These are phyloP conservation scores for Cercophora newfieldiana DNA, from an alignment of 495 filamentous ascomycete genomes.

Conservation along the genomic window DNA sequence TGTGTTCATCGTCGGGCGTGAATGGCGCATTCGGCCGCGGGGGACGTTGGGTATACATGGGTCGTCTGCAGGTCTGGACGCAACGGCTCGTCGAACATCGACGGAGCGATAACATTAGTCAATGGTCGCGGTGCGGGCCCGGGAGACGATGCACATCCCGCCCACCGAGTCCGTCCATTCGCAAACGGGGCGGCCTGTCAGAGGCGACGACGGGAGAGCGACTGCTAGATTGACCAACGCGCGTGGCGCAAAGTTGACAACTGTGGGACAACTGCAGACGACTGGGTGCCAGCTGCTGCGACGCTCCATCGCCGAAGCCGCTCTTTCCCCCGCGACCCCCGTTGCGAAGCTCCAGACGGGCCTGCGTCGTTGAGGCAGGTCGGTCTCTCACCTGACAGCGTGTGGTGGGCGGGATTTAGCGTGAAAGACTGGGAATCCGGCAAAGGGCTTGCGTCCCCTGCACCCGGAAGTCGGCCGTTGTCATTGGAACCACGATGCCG, in stretches of 20 bases:
- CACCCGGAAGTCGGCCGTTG: conserved; percentile 6
- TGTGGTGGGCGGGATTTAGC: conserved; percentile 28
- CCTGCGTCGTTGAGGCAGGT: conserved; percentile 15
- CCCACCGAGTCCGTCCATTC: conserved; percentile 12
- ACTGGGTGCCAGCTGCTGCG: conserved; percentile 18
- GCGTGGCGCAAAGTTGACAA: conserved; percentile 16
- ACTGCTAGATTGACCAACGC: conserved; percentile 25
- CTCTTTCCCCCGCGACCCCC: background rate
- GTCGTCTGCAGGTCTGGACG: conserved; percentile 24
- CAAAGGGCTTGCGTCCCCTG: conserved; percentile 14
- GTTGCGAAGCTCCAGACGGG: background rate
- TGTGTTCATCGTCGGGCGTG: conserved; percentile 32
- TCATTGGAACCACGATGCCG: conserved; percentile 35
- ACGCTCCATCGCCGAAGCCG: conserved; percentile 12
- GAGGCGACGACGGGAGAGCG: conserved; percentile 11
- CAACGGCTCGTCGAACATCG: conserved; percentile 23
- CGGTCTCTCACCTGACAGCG: conserved; percentile 38
- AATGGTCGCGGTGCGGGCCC: conserved; percentile 23
- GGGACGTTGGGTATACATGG: conserved; percentile 35
- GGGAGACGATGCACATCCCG: conserved; percentile 15
- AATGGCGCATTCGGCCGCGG: conserved; percentile 24
- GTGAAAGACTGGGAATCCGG: conserved; percentile 24
- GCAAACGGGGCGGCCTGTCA: conserved; percentile 35
- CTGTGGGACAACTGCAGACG: conserved; percentile 15
- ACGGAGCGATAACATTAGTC: conserved; percentile 21